Evolutionary conservation across 371 early-diverging fungal genomes (phyloP), one percentile per base, ranked within the genome.

Genomic region (Apophysomyces sp.): DNA sequence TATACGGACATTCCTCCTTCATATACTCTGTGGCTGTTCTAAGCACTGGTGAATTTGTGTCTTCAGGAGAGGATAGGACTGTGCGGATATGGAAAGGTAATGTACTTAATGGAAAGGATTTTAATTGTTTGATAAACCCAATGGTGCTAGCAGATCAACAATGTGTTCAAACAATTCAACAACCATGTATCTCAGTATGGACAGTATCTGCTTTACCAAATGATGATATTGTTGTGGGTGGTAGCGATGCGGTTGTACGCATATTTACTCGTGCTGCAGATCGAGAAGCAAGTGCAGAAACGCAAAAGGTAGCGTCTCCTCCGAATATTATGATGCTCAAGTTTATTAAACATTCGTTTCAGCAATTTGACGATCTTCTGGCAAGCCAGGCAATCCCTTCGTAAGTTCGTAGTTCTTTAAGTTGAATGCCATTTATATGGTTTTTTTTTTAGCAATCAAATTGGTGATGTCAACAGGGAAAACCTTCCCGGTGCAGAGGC

Each of bases 131-230:
- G 2, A 21, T 21, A 4, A 21, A 9, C 7, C 24, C 21, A 44
- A 44, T 4, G n/a, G 21, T 26, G 24, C 13, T 28, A 30, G 37
- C 70, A 87, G 92, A 83, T 61, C 80, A 77, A 3, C 68, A 78
- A 52, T 86, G 88, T 59, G 75, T 85, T 2, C 98, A 99, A 71
- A 89, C 93, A 0, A 86, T 99, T 40, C 72, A 85, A 13, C 89
- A 94, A 52, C 98, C 99, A 0, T 89, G 94, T 55, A 83, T 87
- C 9, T 95, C 97, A 4, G 94, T 98, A 2, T 99, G 99, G 99
- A 79, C 90, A 5, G 92, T 97, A 0, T 74, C 85, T 0, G 72
- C 78, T 0, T 72, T 93, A 34, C 86, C 88, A 13, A 94, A 95
- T 65, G 93, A 92, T 29, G 98, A 98, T 61, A 85, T 99, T 55